Percentiles rank a stretch among this genome's conserved stretches.
phyloP scores from a whole-genome alignment of 352 stramenopile genomes.

The Blastocystis hominis region DNA sequence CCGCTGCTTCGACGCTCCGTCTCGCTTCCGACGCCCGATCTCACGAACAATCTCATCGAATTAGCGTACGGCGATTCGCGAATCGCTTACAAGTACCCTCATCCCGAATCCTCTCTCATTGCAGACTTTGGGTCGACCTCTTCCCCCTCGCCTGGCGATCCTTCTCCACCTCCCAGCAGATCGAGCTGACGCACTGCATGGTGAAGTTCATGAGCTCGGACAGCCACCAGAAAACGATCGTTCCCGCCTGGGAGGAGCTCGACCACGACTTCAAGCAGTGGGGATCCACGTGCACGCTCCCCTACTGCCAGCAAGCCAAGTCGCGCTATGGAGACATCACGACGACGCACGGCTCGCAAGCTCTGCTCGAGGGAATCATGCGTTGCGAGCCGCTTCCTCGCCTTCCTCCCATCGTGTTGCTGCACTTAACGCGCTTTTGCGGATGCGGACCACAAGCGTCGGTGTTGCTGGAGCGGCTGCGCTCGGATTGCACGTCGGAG shows the following conservation, averaged over 20 bases:
- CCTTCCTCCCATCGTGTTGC: not conserved
- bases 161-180: not conserved
- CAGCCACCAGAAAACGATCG: not conserved
- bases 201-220: not conserved
- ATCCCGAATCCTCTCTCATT: not conserved
- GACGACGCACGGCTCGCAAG: not conserved
- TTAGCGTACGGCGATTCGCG: conserved; percentile 12
- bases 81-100: not conserved
- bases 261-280: conserved; percentile 44
- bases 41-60: not conserved
- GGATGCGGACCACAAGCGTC: conserved; percentile 20
- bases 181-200: not conserved
- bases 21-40: not conserved
- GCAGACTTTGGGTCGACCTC: conserved; percentile 8
- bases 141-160: not conserved
- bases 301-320: not conserved
- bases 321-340: not conserved
- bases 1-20: not conserved
- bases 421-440: not conserved
- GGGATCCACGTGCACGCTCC: not conserved
- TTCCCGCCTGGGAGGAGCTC: conserved; percentile 7
- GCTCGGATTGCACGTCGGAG: not conserved
- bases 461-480: not conserved
- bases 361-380: conserved; percentile 6
- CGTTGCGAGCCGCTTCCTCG: not conserved